phyloP scores from a whole-genome alignment of 768 basidiomycete genomes.

The Mycena rebaudengoi region DNA sequence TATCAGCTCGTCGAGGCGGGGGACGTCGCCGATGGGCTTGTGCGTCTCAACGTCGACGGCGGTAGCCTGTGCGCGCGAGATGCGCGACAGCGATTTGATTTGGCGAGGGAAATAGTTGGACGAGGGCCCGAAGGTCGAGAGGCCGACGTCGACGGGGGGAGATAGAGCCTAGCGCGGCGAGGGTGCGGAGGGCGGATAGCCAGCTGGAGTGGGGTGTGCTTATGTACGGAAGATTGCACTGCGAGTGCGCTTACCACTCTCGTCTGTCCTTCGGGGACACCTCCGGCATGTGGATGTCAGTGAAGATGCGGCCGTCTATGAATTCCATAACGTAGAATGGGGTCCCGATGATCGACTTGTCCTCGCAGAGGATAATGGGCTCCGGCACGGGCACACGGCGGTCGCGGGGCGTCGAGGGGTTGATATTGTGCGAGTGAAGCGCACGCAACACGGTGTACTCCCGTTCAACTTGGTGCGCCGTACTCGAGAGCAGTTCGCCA shows the following conservation, averaged over 20 bases:
- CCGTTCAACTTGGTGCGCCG: conserved; percentile 95
- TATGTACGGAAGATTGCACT: background rate
- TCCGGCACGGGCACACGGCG: conserved; percentile 84
- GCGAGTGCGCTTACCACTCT: conserved; percentile 65
- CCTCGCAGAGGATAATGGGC: conserved; percentile 85
- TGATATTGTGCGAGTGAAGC: conserved; percentile 76
- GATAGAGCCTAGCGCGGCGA: conserved; percentile 74
- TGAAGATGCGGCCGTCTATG: conserved; percentile 93
- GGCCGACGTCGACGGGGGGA: conserved; percentile 71
- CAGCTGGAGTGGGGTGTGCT: conserved; percentile 58
- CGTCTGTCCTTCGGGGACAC: conserved; percentile 66
- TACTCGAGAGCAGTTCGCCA: conserved; percentile 85
- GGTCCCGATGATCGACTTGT: conserved; percentile 80
- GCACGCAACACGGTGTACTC: conserved; percentile 87
- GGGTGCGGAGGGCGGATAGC: conserved; percentile 77
- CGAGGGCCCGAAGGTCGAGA: conserved; percentile 74
- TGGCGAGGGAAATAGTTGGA: conserved; percentile 93
- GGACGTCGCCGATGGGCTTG: conserved; percentile 72
- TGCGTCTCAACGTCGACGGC: conserved; percentile 72
- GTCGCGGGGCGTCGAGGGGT: conserved; percentile 55
- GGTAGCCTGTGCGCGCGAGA: conserved; percentile 82
- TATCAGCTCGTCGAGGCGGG: conserved; percentile 75
- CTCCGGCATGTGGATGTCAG: conserved; percentile 81
- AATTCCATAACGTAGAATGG: conserved; percentile 98
- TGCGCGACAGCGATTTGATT: conserved; percentile 85